Percentiles rank a stretch among this genome's conserved stretches.
Conservation (phyloP, 2,329 filamentous ascomycete species). For the Aureobasidium sp. region DNA sequence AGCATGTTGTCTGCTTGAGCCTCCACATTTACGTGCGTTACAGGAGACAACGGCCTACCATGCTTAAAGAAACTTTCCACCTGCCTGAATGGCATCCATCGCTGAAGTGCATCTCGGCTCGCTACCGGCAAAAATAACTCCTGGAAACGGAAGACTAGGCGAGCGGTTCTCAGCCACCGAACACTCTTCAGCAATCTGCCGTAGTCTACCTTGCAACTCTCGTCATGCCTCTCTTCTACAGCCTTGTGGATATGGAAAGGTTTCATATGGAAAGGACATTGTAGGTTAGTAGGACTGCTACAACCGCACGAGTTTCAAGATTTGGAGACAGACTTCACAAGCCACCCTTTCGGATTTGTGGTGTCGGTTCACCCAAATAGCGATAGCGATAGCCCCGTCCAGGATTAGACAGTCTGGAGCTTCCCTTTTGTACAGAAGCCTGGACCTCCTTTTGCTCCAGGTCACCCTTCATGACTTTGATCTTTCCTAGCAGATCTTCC, state of each 20-base stretch:
- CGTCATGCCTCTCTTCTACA: not conserved
- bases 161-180: not conserved
- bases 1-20: not conserved
- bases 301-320: not conserved
- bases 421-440: not conserved
- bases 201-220: not conserved
- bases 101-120: not conserved
- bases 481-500: not conserved
- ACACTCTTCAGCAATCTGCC: constrained; percentile 2
- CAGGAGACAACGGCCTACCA: not conserved
- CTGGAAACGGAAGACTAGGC: not conserved
- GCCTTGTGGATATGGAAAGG: not conserved
- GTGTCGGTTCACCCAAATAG: not conserved
- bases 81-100: not conserved
- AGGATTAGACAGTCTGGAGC: not conserved
- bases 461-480: not conserved
- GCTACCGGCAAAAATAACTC: not conserved
- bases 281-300: not conserved
- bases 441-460: not conserved
- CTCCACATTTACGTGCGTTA: not conserved
- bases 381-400: not conserved
- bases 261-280: not conserved
- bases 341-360: not conserved
- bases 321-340: not conserved
- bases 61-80: not conserved